A percentile compares a stretch with the other conserved stretches of the same genome.
Evolutionary conservation across 2,329 filamentous ascomycete genomes (phyloP).

Genomic region (Alternaria triticimaculans): DNA sequence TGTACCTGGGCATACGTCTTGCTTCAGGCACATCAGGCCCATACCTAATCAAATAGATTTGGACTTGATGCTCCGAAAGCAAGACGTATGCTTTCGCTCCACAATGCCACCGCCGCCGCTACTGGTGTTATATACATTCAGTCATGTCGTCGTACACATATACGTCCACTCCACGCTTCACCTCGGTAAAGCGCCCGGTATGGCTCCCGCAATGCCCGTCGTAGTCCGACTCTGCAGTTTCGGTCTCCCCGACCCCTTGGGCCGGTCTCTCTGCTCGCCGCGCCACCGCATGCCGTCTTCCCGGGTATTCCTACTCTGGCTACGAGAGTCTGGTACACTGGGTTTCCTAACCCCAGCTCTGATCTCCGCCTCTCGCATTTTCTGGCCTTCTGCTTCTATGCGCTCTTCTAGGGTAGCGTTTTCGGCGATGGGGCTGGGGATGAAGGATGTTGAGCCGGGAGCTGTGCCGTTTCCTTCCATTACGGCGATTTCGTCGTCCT

Average conservation of each 20-base stretch:
- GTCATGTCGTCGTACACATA: background rate
- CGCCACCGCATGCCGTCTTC: conserved; percentile 38
- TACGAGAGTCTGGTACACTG: background rate
- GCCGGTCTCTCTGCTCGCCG: conserved; percentile 21
- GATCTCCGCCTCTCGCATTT: conserved; percentile 47
- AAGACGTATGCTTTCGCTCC: conserved; percentile 9
- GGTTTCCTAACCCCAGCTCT: conserved; percentile 38
- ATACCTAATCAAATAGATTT: fast-evolving
- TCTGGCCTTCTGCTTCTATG: conserved; percentile 46
- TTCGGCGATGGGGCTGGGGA: conserved; percentile 12
- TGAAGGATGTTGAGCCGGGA: conserved; percentile 11
- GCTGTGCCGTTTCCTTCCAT: conserved; percentile 16
- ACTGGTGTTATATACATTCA: background rate
- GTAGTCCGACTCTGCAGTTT: conserved; percentile 15
- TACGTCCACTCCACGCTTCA: conserved; percentile 9
- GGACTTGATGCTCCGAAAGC: background rate
- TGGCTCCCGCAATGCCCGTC: conserved; percentile 34
- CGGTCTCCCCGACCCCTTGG: conserved; percentile 15
- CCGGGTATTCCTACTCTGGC: conserved; percentile 12
- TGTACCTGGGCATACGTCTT: background rate
- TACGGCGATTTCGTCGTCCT: conserved; percentile 20
- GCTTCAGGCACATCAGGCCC: background rate
- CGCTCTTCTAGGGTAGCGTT: conserved; percentile 38
- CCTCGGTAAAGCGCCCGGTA: conserved; percentile 43
- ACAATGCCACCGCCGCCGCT: background rate